Evolutionary conservation across 768 basidiomycete species (phyloP).

Genomic region (Holtermanniella nyarrowii): DNA sequence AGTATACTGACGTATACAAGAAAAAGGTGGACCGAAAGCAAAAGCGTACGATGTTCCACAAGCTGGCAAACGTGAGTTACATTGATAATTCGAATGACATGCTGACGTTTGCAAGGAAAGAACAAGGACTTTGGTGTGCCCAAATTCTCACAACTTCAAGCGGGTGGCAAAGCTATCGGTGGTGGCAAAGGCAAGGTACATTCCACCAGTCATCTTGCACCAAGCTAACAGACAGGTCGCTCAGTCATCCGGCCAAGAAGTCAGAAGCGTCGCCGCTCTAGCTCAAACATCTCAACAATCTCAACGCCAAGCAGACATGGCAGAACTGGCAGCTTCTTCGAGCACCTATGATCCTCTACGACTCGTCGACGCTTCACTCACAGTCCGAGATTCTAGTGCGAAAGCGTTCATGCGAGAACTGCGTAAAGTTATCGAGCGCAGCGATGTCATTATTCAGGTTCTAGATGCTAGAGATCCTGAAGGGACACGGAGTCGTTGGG

Average conservation of each 20-base stretch:
- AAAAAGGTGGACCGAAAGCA: conserved; percentile 8
- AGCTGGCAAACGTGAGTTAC: conserved; percentile 17
- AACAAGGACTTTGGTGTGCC: conserved; percentile 87
- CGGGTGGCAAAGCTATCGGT: conserved; percentile 37
- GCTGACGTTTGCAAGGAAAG: conserved; percentile 10
- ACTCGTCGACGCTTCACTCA: conserved; percentile 36
- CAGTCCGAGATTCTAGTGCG: conserved; percentile 39
- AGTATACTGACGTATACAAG: too few species aligned
- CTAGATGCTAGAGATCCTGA: conserved; percentile 93
- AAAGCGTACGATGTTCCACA: conserved; percentile 25
- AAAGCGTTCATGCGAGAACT: conserved; percentile 60
- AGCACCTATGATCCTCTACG: conserved; percentile 10
- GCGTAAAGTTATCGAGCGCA: conserved; percentile 85
- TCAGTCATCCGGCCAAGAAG: not conserved
- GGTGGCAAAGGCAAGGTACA: conserved; percentile 19
- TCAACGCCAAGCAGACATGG: conserved; percentile 4
- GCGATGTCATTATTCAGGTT: conserved; percentile 71
- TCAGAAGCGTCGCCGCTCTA: not conserved
- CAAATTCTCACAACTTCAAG: conserved; percentile 63
- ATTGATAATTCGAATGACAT: not conserved
- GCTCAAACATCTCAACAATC: not conserved
- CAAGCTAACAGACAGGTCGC: not conserved
- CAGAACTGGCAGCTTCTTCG: conserved; percentile 1
- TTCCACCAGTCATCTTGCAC: not conserved
- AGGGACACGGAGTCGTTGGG: conserved; percentile 78